These are phyloP conservation scores for Eimeria maxima DNA, from an alignment of 169 alveolate genomes.

Conservation along the genomic window DNA sequence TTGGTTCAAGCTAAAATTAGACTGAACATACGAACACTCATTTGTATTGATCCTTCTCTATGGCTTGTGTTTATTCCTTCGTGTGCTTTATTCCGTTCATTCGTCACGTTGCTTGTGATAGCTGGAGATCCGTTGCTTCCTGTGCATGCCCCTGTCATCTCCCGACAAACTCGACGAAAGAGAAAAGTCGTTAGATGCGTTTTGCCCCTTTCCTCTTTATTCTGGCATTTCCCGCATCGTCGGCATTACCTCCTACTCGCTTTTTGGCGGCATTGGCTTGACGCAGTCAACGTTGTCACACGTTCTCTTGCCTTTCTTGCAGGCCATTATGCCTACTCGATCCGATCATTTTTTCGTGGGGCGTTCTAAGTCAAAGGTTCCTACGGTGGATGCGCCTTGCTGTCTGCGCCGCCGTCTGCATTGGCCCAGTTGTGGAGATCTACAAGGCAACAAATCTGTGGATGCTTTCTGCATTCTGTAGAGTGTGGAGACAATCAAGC, in stretches of 20 bases:
- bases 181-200: background rate
- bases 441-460: constrained; percentile 74
- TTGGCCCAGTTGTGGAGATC: constrained; percentile 74
- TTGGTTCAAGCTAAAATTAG: background rate
- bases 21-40: background rate
- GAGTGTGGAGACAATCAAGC: background rate
- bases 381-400: constrained; percentile 19
- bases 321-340: background rate
- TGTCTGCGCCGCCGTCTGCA: constrained; percentile 72
- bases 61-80: background rate
- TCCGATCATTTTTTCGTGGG: background rate
- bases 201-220: background rate
- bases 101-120: background rate
- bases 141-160: background rate
- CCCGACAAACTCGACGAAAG: background rate
- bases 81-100: background rate
- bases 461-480: background rate
- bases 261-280: background rate
- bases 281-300: background rate
- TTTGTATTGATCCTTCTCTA: background rate
- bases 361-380: background rate
- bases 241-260: background rate
- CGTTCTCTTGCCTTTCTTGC: background rate
- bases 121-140: background rate
- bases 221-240: background rate